Evolutionary conservation across 2,329 filamentous ascomycete genomes (phyloP), one percentile per base, ranked within the genome.

Genomic region (Diplocarpon mali): DNA sequence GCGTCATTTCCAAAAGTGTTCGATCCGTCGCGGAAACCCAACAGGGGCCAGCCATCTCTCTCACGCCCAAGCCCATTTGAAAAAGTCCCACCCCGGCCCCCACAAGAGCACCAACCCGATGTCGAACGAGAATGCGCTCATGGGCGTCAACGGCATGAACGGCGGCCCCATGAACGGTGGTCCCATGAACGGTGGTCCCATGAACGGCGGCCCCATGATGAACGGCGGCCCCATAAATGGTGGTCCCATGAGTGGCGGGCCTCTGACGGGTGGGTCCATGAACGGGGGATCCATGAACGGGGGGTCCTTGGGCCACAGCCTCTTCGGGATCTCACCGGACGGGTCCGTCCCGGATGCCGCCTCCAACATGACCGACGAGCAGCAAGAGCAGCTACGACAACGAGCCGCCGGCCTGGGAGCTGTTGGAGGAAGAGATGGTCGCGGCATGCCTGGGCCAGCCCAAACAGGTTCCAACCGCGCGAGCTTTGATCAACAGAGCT

Each of bases 1-100:
- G 73, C 86, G 92, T 54, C 92, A 98, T 69, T 98, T 96, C 69
- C 89, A 95, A 67, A 98, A 98, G 72, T 98, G 92, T 70, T 95
- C 92, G 32, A 87, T 95, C 54, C 82, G 92, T 59, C 83, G 92
- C 62, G 92, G 92, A 47, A 96, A 96, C 67, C 90, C 92, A 44
- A 95, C 88, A 13, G 89, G 89, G 57, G 87, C 87, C 52, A 95
- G 85, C 61, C 92, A 98, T 69, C 68, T 98, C 65, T 93, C 89
- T 56, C 88, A 95, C 67, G 86, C 88, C 30, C 85, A 90, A 66
- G 84, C 85, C 53, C 86, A 93, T 66, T 74, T 92, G 60, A 90
- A 88, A 71, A 89, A 88, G 69, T 74, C 77, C 58, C 73, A 76
- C 51, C 69, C 72, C 48, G 57, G 57, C 15, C 69, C 71, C 15